Evolutionary conservation across 2,329 filamentous ascomycete species (phyloP).

Genomic region (Hypoxylon sp.): DNA sequence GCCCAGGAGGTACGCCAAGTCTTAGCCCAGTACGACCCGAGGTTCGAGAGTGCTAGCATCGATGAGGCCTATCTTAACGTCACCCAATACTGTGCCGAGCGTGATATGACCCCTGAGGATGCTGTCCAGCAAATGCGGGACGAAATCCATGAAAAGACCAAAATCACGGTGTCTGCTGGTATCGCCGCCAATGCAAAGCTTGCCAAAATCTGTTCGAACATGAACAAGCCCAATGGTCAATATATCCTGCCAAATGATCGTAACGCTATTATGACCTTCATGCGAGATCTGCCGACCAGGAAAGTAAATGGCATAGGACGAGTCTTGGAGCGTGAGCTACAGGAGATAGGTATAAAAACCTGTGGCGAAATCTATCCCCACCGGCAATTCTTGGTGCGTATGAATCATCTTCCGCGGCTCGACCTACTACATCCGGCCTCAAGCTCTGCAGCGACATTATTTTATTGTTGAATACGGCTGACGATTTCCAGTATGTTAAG

Average conservation of each 20-base stretch:
- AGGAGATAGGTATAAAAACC: conserved; percentile 86
- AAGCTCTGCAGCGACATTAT: background rate
- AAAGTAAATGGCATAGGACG: conserved; percentile 97
- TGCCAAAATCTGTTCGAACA: conserved; percentile 94
- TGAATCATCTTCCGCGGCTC: background rate
- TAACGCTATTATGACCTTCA: conserved; percentile 83
- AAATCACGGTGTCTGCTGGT: conserved; percentile 91
- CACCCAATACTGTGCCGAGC: conserved; percentile 82
- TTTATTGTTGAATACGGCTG: conserved; percentile 3
- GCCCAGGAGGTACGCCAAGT: conserved; percentile 88
- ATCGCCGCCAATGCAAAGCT: conserved; percentile 94
- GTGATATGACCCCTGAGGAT: conserved; percentile 76
- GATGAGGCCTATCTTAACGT: conserved; percentile 98
- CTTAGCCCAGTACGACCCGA: conserved; percentile 86
- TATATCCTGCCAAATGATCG: conserved; percentile 81
- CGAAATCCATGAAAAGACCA: conserved; percentile 80
- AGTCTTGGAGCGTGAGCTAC: conserved; percentile 90
- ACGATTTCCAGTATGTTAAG: conserved; percentile 29
- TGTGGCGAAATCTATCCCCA: conserved; percentile 89
- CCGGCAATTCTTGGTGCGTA: conserved; percentile 71
- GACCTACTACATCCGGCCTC: background rate
- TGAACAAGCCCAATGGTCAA: conserved; percentile 97
- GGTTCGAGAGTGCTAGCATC: conserved; percentile 93
- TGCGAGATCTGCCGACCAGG: conserved; percentile 83
- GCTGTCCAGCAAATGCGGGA: conserved; percentile 81